Evolutionary conservation across 208 protist genomes (phyloP), one percentile per base, ranked within the genome.

Genomic region (Leishmania tarentolae): DNA sequence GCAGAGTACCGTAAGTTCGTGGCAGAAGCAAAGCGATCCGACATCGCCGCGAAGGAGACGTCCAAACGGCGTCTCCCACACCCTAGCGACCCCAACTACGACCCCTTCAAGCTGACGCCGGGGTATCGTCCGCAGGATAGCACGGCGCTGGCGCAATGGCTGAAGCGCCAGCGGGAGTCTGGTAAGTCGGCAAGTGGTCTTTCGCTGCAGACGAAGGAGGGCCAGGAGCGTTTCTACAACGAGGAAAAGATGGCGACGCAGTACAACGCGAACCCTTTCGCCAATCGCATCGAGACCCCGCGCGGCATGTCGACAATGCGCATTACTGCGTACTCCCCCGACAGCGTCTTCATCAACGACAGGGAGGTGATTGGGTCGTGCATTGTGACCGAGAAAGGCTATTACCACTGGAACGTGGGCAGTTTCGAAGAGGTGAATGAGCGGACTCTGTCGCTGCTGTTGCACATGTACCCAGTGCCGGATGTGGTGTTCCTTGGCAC

Each of bases 161-260:
- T 97, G 80, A 95, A 97, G 88, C 89, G 92, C 28, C 94, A 97
- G 84, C 87, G 94, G 44, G 90, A 93, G 79, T 97, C 94, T 19
- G 94, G 94, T 46, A 92, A 91, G 82, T 88, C 91, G 21, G 88
- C 90, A 19, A 95, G 87, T 44, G 94, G 92, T 46, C 76, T 92
- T 4, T 96, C 92, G 24, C 81, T 96, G 35, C 94, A 95, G 71
- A 96, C 92, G 40, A 87, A 86, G 42, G 92, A 97, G 78, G 94
- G 94, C 40, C 94, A 97, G 85, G 91, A 97, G 82, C 88, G 94
- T n/a, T 96, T 94, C 83, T 97, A 97, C 83, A 95, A 97, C 73
- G 94, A 97, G 82, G 92, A 97, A 81, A 97, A 97, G 82, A 97
- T 97, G 94, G 91, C 94, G n/a, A 97, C 94, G 17, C 94, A 97